These are phyloP conservation scores for Aureobasidium sp. DNA, from an alignment of 2,329 filamentous ascomycete species.

Conservation along the genomic window DNA sequence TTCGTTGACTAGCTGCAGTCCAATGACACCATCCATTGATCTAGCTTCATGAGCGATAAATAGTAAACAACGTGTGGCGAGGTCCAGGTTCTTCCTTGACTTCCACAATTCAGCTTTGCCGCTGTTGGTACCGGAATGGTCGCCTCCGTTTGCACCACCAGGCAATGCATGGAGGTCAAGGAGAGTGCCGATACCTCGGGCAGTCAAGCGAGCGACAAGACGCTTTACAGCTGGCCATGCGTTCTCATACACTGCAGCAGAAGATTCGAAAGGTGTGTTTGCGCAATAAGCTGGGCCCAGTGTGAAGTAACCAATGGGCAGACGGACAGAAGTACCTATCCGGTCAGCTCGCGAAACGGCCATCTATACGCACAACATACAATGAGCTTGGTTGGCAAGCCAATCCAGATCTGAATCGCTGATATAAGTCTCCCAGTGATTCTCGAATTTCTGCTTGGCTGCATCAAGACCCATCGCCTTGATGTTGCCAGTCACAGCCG, in stretches of 20 bases:
- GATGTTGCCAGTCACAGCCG: constrained; percentile 44
- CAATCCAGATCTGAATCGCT: constrained; percentile 47
- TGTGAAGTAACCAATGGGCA: constrained; percentile 55
- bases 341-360: too few relatives aligned
- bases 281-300: constrained; percentile 45
- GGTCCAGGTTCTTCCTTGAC: constrained; percentile 35
- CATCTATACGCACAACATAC: constrained; percentile 24
- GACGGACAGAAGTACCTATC: constrained; percentile 46
- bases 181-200: constrained; percentile 48
- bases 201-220: constrained; percentile 40
- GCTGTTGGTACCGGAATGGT: constrained; percentile 50
- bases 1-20: constrained; percentile 54
- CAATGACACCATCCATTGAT: constrained; percentile 41
- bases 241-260: constrained; percentile 43
- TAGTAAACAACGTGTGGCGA: constrained; percentile 41
- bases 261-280: constrained; percentile 46
- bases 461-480: constrained; percentile 41
- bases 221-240: constrained; percentile 47
- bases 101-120: constrained; percentile 48
- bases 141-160: constrained; percentile 49
- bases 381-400: constrained; percentile 45
- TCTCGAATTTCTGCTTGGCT: constrained; percentile 45
- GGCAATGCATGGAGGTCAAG: constrained; percentile 53
- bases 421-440: constrained; percentile 46
- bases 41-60: constrained; percentile 45